Conservation (phyloP, 2,329 filamentous ascomycete genomes). For the Alternaria hordeiaustralica region DNA sequence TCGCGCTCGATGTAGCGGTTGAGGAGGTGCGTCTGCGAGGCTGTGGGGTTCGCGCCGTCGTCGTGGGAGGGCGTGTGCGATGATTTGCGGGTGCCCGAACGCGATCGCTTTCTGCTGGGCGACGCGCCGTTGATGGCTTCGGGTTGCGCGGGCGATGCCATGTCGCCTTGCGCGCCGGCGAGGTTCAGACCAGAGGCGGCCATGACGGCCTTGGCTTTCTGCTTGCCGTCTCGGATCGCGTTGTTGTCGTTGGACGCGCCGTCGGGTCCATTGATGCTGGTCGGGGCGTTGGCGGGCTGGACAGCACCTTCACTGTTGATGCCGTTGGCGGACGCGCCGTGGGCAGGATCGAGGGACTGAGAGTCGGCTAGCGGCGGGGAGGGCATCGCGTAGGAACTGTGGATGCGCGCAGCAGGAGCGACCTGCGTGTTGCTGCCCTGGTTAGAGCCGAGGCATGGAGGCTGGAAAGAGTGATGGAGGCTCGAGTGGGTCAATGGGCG, state of each 20-base stretch:
- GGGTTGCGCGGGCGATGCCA: conserved; percentile 42
- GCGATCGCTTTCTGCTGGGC: conserved; percentile 64
- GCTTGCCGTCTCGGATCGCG: conserved; percentile 64
- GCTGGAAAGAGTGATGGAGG: conserved; percentile 16
- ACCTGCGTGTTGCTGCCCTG: conserved; percentile 37
- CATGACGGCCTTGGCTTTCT: conserved; percentile 65
- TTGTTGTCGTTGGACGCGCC: conserved; percentile 46
- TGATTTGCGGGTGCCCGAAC: conserved; percentile 63
- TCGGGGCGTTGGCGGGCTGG: conserved; percentile 39
- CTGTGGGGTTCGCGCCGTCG: conserved; percentile 46
- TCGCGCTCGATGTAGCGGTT: conserved; percentile 71
- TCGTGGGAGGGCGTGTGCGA: conserved; percentile 47
- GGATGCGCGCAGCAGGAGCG: conserved; percentile 37
- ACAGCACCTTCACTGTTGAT: conserved; percentile 40
- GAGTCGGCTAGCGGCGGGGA: conserved; percentile 40
- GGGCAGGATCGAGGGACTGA: conserved; percentile 31
- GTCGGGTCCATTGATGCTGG: conserved; percentile 33
- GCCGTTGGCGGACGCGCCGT: conserved; percentile 45
- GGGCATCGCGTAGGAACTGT: conserved; percentile 41
- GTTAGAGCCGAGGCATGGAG: conserved; percentile 39
- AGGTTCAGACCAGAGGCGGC: conserved; percentile 57
- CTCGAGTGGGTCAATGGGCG: conserved; percentile 27
- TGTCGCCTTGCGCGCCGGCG: conserved; percentile 37
- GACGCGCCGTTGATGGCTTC: conserved; percentile 56
- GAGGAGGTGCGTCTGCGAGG: conserved; percentile 56